Conservation (phyloP, 2,329 filamentous ascomycete species). For the Ascochyta rabiei region DNA sequence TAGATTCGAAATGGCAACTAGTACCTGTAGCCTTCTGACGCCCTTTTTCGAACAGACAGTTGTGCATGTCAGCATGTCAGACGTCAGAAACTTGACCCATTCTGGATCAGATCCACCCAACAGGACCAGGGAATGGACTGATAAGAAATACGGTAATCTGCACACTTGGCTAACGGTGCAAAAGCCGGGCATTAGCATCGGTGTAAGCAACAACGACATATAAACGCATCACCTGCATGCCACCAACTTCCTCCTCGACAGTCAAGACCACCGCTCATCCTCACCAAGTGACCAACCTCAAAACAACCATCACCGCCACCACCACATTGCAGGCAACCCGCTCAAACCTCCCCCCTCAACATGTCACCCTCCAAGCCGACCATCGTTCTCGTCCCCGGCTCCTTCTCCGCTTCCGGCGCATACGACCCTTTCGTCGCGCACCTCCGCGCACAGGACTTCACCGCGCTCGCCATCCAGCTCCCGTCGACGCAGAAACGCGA, state of each 20-base stretch:
- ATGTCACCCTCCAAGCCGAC: constrained; percentile 14
- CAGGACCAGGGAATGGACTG: neutral
- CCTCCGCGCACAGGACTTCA: constrained; percentile 17
- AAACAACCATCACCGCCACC: neutral
- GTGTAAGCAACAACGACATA: neutral
- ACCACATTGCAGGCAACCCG: neutral
- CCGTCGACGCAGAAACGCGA: constrained; percentile 22
- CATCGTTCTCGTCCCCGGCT: constrained; percentile 31
- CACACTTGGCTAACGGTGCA: neutral
- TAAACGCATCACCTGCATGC: neutral
- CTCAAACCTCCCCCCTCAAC: neutral
- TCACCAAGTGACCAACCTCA: neutral
- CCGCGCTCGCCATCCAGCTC: constrained; percentile 18
- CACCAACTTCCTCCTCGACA: neutral
- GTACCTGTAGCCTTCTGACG: neutral
- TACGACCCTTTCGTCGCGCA: constrained; percentile 18
- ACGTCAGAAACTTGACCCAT: neutral
- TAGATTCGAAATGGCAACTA: constrained; percentile 4
- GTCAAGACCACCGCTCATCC: neutral
- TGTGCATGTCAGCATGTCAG: neutral
- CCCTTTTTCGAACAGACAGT: neutral
- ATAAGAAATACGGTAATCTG: neutral
- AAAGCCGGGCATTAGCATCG: neutral
- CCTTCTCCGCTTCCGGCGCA: constrained; percentile 18
- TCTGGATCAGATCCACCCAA: neutral